Conservation (phyloP, 2,329 filamentous ascomycete genomes). For the Celoporthe dispersa region DNA sequence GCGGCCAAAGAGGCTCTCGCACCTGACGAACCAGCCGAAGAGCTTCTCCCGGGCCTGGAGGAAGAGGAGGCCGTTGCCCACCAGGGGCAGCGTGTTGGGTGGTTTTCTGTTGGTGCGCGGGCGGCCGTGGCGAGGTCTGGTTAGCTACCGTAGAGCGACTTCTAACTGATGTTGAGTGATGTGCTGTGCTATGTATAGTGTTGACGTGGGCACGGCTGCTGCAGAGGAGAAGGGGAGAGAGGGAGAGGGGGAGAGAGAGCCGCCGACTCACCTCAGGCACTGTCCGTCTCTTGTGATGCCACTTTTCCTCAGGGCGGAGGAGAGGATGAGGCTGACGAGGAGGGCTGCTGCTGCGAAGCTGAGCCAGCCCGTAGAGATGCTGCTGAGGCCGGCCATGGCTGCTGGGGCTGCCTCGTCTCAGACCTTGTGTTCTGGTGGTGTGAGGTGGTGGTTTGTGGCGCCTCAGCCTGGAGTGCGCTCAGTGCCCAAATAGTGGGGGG, state of each 20-base stretch:
- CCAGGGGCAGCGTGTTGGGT: slow-evolving; percentile 56
- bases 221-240: no score
- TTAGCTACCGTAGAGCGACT: not conserved
- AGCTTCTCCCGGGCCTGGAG: slow-evolving; percentile 63
- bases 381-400: slow-evolving; percentile 21
- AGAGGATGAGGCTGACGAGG: slow-evolving; percentile 24
- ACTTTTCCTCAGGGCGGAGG: slow-evolving; percentile 24
- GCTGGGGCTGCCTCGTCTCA: not conserved
- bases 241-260: no score
- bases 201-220: no score
- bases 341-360: not conserved
- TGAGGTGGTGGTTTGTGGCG: not conserved
- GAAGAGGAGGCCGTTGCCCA: slow-evolving; percentile 66
- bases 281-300: slow-evolving; percentile 30
- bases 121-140: not conserved
- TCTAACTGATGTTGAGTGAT: no score
- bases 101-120: slow-evolving; percentile 45
- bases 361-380: slow-evolving; percentile 14
- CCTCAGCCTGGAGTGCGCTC: not conserved
- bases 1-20: slow-evolving; percentile 58
- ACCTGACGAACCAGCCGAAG: slow-evolving; percentile 65
- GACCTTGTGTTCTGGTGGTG: not conserved
- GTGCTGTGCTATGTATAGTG: no score
- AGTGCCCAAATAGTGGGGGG: not conserved
- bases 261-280: slow-evolving; percentile 28